Evolutionary conservation across 345 rosid genomes (phyloP), one percentile per base, ranked within the genome.

Genomic region (Linum trigynum): DNA sequence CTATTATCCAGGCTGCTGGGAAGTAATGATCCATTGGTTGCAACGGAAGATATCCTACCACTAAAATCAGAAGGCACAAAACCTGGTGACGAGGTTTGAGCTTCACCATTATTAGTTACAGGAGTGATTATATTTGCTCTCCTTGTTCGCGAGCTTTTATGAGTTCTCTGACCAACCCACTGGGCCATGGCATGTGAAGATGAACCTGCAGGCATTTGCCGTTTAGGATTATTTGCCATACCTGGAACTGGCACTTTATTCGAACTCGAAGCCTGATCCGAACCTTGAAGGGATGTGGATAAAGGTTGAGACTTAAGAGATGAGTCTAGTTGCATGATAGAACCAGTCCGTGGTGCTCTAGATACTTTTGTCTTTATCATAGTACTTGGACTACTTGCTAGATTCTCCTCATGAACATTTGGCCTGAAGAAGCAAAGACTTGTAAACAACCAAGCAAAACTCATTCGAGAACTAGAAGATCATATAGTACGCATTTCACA

Each of bases 131-230:
- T 53, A 78, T 83, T 88, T 60, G 91, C 77, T 75, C 99, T 88
- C 81, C 96, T 81, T 41, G 89, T 78, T 39, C 97, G 96, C 36
- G 92, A 86, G 68, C 78, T 90, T 71, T 94, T 94, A 65, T 82
- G 87, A 35, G 84, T 89, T 71, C 97, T 92, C 83, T 88, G 98
- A 75, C 97, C 91, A 65, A 72, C 92, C 97, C 99, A 94, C 63
- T 88, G 87, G 62, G 96, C 84, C 86, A 88, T 88, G 38, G 92
- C 79, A 67, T 76, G 88, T 57, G 91, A 80, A 75, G 97, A 75
- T 50, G 96, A 82, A 75, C 82, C 80, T 55, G 84, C 62, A 67
- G 86, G 65, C 50, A 69, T 50, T 17, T 73, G 72, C 72, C 72
- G 75, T 66, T 70, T 84, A 75, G 78, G 72, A 75, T 74, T 75